These are phyloP conservation scores for Pachysolen tannophilus DNA, from an alignment of 805 yeast genomes.

Conservation along the genomic window DNA sequence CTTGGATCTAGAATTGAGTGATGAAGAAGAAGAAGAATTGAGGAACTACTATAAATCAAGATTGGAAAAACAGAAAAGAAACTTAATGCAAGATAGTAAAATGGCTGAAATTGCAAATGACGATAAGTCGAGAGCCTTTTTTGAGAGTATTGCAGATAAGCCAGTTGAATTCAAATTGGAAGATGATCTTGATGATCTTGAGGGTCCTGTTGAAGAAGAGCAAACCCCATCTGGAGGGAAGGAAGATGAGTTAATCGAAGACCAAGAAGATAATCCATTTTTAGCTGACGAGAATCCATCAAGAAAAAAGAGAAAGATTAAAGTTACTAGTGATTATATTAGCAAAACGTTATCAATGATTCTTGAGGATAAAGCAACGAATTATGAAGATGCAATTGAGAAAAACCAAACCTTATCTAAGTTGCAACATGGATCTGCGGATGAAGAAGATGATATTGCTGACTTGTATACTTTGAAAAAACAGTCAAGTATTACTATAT, in stretches of 20 bases:
- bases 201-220: conserved; percentile 16
- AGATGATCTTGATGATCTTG: conserved; percentile 19
- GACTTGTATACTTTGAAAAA: conserved; percentile 34
- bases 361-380: conserved; percentile 22
- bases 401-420: conserved; percentile 19
- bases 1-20: conserved; percentile 49
- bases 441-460: conserved; percentile 31
- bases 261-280: conserved; percentile 6
- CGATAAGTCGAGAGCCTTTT: conserved; percentile 59
- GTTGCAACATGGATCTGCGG: conserved; percentile 28
- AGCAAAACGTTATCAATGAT: conserved; percentile 50
- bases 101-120: conserved; percentile 36
- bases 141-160: conserved; percentile 48
- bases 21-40: conserved; percentile 61
- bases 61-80: conserved; percentile 35
- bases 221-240: conserved; percentile 20
- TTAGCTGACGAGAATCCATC: conserved; percentile 5
- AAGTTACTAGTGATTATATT: conserved; percentile 47
- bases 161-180: conserved; percentile 22
- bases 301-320: conserved; percentile 26
- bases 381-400: conserved; percentile 24
- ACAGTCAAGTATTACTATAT: conserved; percentile 18
- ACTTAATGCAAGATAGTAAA: conserved; percentile 38
- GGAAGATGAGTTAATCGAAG: conserved; percentile 15
- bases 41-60: conserved; percentile 26